Evolutionary conservation across 31 red algal species (phyloP), one percentile per base, ranked within the genome.

Genomic region (Porphyra umbilicalis): DNA sequence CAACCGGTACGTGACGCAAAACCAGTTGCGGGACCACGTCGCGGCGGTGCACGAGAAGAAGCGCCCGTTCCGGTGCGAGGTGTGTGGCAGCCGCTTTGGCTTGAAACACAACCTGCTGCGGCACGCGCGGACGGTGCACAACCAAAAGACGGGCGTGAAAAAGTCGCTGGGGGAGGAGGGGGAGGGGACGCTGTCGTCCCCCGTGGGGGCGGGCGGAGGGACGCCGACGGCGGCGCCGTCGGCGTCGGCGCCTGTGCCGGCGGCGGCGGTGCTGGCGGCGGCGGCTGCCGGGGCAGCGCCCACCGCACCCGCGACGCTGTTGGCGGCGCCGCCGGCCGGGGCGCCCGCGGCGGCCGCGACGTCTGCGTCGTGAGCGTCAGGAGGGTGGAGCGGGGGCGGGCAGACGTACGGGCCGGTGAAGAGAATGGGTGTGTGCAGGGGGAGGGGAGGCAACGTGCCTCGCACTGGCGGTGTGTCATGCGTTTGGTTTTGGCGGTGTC

Each of bases 81-180:
- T 88, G 46, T 95, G 93, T 79, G 93, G 89, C 35, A 89, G 88
- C 79, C 90, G 86, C 35, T 95, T 95, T 82, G 93, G 89, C 7
- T 75, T 91, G 11, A 85, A 89, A 6, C 88, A 88, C 34, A 95
- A 95, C 68, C 80, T 95, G 77, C 89, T 95, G 76, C 88, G 87
- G 38, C 93, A 95, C 40, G 86, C 88, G 74, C 85, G 89, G 35
- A 89, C 93, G 32, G 93, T 95, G 77, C 93, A 95, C 85, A 86
- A 84, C 40, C 85, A 86, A 13, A 86, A 95, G 82, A 89, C 88
- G 10, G 89, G 89, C 40, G 88, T 88, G 89, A 91, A 18, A 8
- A 71, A 71, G 57, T n/a, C 25, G 57, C 11, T 29, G 57, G 57
- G 25, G 57, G 57, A 71, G 2, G 57, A n/a, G n/a, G n/a, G n/a